Evolutionary conservation across 2,329 filamentous ascomycete genomes (phyloP), one percentile per base, ranked within the genome.

Genomic region (Rachicladosporium sp.): DNA sequence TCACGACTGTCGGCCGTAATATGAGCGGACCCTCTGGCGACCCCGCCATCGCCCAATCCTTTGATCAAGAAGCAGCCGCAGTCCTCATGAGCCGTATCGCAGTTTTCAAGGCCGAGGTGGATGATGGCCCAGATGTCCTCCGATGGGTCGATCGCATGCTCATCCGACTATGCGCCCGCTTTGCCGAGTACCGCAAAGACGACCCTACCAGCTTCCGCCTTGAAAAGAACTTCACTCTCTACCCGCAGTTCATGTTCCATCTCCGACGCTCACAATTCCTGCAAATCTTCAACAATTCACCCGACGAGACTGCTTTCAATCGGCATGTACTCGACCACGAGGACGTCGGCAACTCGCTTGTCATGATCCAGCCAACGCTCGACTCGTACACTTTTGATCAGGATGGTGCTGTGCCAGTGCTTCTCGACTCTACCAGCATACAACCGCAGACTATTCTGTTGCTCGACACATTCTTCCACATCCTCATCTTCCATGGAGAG

Each of bases 211-310:
- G 89, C 0, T 98, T 98, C 76, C 78, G 87, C 29, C 66, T 94
- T 46, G 91, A 98, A 64, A 95, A 95, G 76, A 98, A 98, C 69
- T 98, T 98, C 58, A 96, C 89, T 0, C 73, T 98, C 10, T 98
- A 98, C 58, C 91, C 91, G 19, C 91, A 98, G 60, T 98, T 98
- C 67, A 98, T 98, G 91, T 98, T 98, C 72, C 91, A 98, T 62
- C 74, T 98, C 45, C 82, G 91, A 52, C 78, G 91, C 63, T 94
- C 87, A 64, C 91, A 96, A 63, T 98, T 98, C 70, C 65, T 98
- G 48, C 91, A 98, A 58, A 88, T 98, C 42, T 98, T 98, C 75
- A 98, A 98, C 70, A 98, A 96, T 63, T 96, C 89, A 0, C 91
- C 91, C 6, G 91, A 98, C 54, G 91, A 98, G 65, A 98, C 91